These are phyloP conservation scores for Atkinsonella hypoxylon DNA, from an alignment of 2,329 filamentous ascomycete species.

Conservation along the genomic window DNA sequence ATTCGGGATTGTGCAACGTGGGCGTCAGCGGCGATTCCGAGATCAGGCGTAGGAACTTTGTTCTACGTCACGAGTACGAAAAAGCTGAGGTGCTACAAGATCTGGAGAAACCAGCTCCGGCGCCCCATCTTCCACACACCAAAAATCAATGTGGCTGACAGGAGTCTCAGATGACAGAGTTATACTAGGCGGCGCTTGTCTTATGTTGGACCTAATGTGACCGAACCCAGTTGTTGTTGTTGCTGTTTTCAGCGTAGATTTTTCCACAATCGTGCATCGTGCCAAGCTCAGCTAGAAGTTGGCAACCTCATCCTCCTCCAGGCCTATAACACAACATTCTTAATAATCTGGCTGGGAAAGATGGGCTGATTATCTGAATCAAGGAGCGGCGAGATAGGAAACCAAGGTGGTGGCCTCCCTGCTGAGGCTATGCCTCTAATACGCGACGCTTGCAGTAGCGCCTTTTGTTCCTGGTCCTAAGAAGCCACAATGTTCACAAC, in stretches of 20 bases:
- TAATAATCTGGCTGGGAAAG: background rate
- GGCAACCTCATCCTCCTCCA: background rate
- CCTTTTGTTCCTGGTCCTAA: background rate
- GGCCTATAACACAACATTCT: background rate
- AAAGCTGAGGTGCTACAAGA: background rate
- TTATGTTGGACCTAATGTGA: too few species aligned
- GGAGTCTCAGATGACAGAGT: background rate
- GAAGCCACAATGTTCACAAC: background rate
- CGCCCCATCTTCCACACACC: background rate
- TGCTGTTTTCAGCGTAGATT: too few species aligned
- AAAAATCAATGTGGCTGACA: background rate
- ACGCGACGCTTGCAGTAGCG: background rate
- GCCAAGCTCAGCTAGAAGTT: too few species aligned
- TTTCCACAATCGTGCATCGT: too few species aligned
- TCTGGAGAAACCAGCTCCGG: background rate
- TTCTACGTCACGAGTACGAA: background rate
- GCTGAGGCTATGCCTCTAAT: background rate
- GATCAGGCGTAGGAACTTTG: background rate
- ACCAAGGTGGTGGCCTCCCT: background rate
- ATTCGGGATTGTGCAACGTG: constrained; percentile 1
- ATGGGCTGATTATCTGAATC: background rate
- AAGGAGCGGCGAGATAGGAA: background rate
- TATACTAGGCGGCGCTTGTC: background rate
- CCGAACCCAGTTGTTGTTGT: too few species aligned
- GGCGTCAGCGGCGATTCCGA: background rate